A percentile compares a stretch with the other conserved stretches of the same genome.
These are phyloP conservation scores for Solanum medicagineum DNA, from an alignment of 257 asterid species.

Conservation along the genomic window DNA sequence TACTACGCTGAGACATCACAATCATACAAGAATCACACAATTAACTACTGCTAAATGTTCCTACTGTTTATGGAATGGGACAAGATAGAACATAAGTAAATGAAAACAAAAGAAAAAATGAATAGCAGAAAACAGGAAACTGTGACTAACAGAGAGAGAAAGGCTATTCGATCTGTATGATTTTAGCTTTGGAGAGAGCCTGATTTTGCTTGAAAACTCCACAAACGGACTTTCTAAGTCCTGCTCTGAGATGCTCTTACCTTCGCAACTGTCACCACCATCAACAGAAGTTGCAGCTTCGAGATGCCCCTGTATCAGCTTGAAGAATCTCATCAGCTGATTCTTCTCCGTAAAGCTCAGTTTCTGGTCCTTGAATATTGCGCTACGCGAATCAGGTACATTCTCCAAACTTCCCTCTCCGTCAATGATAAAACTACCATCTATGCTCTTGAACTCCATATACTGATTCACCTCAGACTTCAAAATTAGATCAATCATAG, in stretches of 20 bases:
- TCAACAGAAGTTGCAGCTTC: not conserved
- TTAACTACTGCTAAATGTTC: too few species aligned
- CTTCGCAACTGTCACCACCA: constrained; percentile 9
- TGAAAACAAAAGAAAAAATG: not conserved
- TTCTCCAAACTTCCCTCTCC: constrained; percentile 38
- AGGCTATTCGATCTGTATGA: constrained; percentile 43
- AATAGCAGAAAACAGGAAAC: not conserved
- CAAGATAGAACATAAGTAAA: not conserved
- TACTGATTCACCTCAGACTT: constrained; percentile 59
- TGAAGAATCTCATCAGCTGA: constrained; percentile 80
- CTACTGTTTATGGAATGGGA: not conserved
- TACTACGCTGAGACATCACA: too few species aligned
- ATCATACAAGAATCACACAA: too few species aligned
- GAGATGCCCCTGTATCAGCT: constrained; percentile 63
- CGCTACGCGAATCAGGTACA: constrained; percentile 77
- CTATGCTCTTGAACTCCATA: constrained; percentile 89
- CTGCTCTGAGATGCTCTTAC: constrained; percentile 33
- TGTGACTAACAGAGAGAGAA: not conserved
- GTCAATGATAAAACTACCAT: constrained; percentile 44
- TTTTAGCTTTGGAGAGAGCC: constrained; percentile 70
- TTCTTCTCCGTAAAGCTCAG: constrained; percentile 67
- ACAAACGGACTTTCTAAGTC: constrained; percentile 74
- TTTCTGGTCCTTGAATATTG: constrained; percentile 54
- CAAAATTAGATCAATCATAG: constrained; percentile 52
- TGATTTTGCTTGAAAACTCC: constrained; percentile 52